Percentiles rank a stretch among this genome's conserved stretches.
These are phyloP conservation scores for Mycena vulgaris DNA, from an alignment of 768 basidiomycete species.

Conservation along the genomic window DNA sequence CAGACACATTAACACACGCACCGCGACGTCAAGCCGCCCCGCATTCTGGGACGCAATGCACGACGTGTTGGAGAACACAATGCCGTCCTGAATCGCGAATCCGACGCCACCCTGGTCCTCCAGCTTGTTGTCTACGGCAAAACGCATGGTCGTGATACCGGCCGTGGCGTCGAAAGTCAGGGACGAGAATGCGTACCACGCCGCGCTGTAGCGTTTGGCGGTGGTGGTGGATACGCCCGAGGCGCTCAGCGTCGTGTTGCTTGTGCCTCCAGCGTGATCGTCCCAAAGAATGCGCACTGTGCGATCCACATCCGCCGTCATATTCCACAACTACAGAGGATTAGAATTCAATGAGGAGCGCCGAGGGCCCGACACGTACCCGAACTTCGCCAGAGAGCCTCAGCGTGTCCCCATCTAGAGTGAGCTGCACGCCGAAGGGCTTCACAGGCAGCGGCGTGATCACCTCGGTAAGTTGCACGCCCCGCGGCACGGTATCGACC, in stretches of 20 bases:
- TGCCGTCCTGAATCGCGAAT: background rate
- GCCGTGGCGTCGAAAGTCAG: too few relatives aligned
- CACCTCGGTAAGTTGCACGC: conserved; percentile 21
- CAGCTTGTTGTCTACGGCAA: too few relatives aligned
- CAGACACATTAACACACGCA: too few relatives aligned
- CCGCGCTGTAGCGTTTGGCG: background rate
- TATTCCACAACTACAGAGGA: too few relatives aligned
- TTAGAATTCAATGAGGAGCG: too few relatives aligned
- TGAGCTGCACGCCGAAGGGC: background rate
- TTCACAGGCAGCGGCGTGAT: conserved; percentile 24
- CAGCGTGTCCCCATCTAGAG: background rate
- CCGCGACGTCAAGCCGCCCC: too few relatives aligned
- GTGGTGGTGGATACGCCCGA: background rate
- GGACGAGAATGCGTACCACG: conserved; percentile 3
- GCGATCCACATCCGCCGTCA: background rate
- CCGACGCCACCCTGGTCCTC: too few relatives aligned
- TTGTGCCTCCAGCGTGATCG: background rate
- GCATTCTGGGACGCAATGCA: background rate
- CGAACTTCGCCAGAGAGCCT: background rate
- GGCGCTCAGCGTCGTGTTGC: background rate
- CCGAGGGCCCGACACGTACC: too few relatives aligned
- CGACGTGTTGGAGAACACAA: background rate
- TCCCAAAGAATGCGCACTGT: background rate
- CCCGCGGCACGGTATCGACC: conserved; percentile 21
- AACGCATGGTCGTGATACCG: too few relatives aligned